Conservation (phyloP, 768 basidiomycete genomes). For the Lactarius hengduanensis region DNA sequence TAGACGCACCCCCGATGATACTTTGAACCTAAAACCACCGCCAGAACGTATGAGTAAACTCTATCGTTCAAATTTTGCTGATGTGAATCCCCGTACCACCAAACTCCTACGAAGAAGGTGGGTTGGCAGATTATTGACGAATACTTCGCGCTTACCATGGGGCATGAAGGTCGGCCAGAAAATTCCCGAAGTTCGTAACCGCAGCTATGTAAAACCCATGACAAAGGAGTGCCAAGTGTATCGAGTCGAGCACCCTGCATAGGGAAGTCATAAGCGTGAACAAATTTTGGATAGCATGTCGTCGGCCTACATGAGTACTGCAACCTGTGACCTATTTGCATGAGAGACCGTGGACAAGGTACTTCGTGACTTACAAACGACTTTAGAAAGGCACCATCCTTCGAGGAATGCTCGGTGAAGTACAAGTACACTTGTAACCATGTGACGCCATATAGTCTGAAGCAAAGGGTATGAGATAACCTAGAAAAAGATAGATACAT, state of each 20-base stretch:
- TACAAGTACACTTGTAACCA: constrained; percentile 22
- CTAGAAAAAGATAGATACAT: not conserved
- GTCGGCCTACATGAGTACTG: constrained; percentile 11
- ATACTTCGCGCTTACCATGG: constrained; percentile 14
- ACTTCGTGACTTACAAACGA: constrained; percentile 16
- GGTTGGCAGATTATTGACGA: no score
- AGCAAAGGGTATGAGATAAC: not conserved
- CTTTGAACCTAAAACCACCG: constrained; percentile 6
- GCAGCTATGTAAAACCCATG: constrained; percentile 14
- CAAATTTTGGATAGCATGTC: not conserved
- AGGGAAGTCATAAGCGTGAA: not conserved
- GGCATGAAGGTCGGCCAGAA: constrained; percentile 17
- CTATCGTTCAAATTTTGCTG: not conserved
- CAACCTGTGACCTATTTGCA: constrained; percentile 10
- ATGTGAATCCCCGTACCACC: constrained; percentile 10
- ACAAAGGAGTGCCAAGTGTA: constrained; percentile 15
- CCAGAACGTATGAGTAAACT: not conserved
- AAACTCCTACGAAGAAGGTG: constrained; percentile 4
- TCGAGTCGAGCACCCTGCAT: constrained; percentile 5
- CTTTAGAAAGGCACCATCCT: constrained; percentile 12
- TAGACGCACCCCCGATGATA: constrained; percentile 10
- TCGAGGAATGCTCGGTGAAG: constrained; percentile 16
- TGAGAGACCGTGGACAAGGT: not conserved
- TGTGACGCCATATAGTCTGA: constrained; percentile 20
- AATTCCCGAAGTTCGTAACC: constrained; percentile 20